Conservation (phyloP, 495 filamentous ascomycete genomes). For the Penicillium manginii region DNA sequence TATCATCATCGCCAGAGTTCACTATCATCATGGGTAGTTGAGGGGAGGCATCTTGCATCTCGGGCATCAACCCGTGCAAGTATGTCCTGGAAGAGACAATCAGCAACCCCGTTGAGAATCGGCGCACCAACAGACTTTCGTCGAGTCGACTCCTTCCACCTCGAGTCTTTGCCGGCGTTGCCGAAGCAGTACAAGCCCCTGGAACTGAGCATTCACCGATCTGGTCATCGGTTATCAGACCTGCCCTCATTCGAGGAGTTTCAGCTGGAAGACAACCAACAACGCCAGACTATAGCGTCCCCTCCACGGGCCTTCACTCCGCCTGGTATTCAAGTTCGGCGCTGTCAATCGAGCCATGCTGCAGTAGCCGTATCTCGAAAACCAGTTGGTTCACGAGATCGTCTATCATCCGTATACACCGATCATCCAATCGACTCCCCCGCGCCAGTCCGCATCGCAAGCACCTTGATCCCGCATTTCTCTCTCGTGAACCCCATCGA, state of each 20-base stretch:
- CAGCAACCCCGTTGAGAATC: constrained; percentile 47
- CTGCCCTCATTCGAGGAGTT: constrained; percentile 51
- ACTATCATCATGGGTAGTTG: constrained; percentile 44
- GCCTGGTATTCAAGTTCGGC: constrained; percentile 25
- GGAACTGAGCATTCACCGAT: constrained; percentile 73
- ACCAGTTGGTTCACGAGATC: constrained; percentile 43
- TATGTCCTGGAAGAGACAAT: constrained; percentile 51
- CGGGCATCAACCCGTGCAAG: constrained; percentile 57
- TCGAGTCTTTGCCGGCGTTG: constrained; percentile 28
- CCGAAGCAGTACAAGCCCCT: constrained; percentile 63
- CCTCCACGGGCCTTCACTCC: constrained; percentile 36
- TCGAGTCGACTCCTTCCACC: constrained; percentile 44
- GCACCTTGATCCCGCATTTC: constrained; percentile 48
- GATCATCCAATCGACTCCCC: constrained; percentile 32
- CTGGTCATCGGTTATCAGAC: constrained; percentile 66
- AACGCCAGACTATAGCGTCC: constrained; percentile 25
- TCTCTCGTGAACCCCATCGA: constrained; percentile 28
- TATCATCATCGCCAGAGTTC: constrained; percentile 34
- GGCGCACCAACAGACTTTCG: constrained; percentile 58
- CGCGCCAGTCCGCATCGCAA: constrained; percentile 21
- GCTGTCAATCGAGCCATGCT: constrained; percentile 29
- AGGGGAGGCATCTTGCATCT: constrained; percentile 47
- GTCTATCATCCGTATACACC: constrained; percentile 35
- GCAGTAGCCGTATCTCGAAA: constrained; percentile 41
- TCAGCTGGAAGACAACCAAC: constrained; percentile 24